Evolutionary conservation across 306 rosid genomes (phyloP).

Genomic region (Sophora flavescens): DNA sequence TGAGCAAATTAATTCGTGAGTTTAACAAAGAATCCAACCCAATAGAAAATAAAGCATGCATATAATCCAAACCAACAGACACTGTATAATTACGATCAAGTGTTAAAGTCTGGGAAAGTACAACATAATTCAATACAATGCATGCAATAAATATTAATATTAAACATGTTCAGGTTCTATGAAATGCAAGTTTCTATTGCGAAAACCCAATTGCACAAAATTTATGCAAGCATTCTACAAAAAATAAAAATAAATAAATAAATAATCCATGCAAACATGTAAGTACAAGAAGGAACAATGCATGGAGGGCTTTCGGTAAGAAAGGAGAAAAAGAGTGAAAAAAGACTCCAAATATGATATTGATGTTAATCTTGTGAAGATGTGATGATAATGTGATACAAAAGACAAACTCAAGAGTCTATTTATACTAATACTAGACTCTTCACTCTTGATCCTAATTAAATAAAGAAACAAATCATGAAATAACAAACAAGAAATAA

Average conservation of each 20-base stretch:
- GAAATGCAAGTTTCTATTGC: background rate
- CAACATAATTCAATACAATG: slow-evolving; percentile 11
- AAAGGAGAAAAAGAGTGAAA: background rate
- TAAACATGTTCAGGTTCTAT: slow-evolving; percentile 29
- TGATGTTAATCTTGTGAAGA: too few relatives aligned
- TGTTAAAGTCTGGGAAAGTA: slow-evolving; percentile 32
- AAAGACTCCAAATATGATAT: too few relatives aligned
- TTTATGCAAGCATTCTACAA: slow-evolving; percentile 26
- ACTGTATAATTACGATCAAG: slow-evolving; percentile 25
- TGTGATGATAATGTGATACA: too few relatives aligned
- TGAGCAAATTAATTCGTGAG: slow-evolving; percentile 44
- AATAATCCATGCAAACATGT: slow-evolving; percentile 4
- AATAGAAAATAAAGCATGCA: slow-evolving; percentile 26
- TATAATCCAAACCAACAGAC: slow-evolving; percentile 39
- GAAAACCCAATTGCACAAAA: slow-evolving; percentile 16
- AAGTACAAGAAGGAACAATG: background rate
- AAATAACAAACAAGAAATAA: too few relatives aligned
- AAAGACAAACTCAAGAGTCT: too few relatives aligned
- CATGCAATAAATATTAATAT: slow-evolving; percentile 25
- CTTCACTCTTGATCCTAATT: too few relatives aligned
- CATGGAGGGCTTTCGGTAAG: background rate
- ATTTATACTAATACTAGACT: too few relatives aligned
- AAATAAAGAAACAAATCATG: too few relatives aligned
- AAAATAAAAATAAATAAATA: too few relatives aligned
- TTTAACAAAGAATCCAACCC: slow-evolving; percentile 32